Evolutionary conservation across 305 asterid genomes (phyloP).

Genomic region (Fraxinus baroniana): DNA sequence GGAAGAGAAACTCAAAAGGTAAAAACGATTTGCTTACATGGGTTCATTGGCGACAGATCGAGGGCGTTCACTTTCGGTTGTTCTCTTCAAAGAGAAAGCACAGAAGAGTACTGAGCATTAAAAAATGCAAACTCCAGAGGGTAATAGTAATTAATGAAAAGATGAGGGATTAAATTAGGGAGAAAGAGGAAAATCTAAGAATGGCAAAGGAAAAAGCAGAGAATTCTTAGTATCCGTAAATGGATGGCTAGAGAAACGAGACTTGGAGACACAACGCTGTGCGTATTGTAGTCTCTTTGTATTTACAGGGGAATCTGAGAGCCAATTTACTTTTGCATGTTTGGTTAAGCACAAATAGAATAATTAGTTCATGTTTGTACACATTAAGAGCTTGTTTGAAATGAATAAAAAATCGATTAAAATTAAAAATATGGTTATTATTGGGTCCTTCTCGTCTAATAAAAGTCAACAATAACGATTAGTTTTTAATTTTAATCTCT

Average conservation of each 20-base stretch:
- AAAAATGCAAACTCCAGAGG: constrained; percentile 17
- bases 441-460: too few relatives aligned
- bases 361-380: too few relatives aligned
- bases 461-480: too few relatives aligned
- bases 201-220: constrained; percentile 25
- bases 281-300: constrained; percentile 30
- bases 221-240: too few relatives aligned
- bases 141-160: constrained; percentile 35
- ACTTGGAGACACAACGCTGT: constrained; percentile 32
- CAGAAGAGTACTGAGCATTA: constrained; percentile 39
- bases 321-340: constrained; percentile 2
- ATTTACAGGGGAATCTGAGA: constrained; percentile 14
- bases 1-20: background rate
- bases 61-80: constrained; percentile 36
- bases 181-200: background rate
- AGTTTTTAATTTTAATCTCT: too few relatives aligned
- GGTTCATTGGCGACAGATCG: constrained; percentile 32
- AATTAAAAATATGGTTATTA: too few relatives aligned
- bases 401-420: too few relatives aligned
- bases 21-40: constrained; percentile 58
- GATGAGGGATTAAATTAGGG: constrained; percentile 15
- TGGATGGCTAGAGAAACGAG: constrained; percentile 69
- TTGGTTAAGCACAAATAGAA: background rate
- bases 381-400: too few relatives aligned
- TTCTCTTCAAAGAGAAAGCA: constrained; percentile 41